Percentiles rank a stretch among this genome's conserved stretches.
Evolutionary conservation across 73 alveolate genomes (phyloP).

Genomic region (Paramecium sexaurelia): DNA sequence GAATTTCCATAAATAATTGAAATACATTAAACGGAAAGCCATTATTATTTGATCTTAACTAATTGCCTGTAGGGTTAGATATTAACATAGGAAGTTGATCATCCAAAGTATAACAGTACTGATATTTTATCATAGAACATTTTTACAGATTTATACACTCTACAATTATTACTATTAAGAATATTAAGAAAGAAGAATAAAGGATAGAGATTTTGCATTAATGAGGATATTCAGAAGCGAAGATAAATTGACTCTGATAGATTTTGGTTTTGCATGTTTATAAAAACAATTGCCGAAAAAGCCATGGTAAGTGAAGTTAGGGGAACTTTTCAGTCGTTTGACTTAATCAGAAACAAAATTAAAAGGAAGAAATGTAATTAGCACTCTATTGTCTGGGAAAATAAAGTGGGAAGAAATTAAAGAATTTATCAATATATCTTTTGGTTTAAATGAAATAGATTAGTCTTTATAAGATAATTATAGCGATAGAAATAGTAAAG

Average conservation of each 20-base stretch:
- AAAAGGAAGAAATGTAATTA: background rate
- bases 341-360: background rate
- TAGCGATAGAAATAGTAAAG: background rate
- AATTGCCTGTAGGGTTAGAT: slow-evolving; percentile 4
- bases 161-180: slow-evolving; percentile 8
- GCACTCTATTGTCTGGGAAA: background rate
- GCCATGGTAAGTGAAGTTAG: slow-evolving; percentile 22
- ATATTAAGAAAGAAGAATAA: background rate
- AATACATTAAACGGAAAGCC: background rate
- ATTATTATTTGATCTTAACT: background rate
- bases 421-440: background rate
- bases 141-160: background rate
- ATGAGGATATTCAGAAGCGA: background rate
- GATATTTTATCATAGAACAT: background rate
- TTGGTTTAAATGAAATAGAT: background rate
- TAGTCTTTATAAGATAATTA: background rate
- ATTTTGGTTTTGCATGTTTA: slow-evolving; percentile 3
- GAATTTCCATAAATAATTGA: slow-evolving; percentile 34
- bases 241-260: slow-evolving; percentile 18
- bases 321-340: background rate
- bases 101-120: slow-evolving; percentile 4
- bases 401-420: slow-evolving; percentile 2
- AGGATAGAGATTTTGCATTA: slow-evolving; percentile 7
- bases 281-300: background rate
- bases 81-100: background rate